Conservation (phyloP, 108 stramenopile genomes). For the Skeletonema menzelii region DNA sequence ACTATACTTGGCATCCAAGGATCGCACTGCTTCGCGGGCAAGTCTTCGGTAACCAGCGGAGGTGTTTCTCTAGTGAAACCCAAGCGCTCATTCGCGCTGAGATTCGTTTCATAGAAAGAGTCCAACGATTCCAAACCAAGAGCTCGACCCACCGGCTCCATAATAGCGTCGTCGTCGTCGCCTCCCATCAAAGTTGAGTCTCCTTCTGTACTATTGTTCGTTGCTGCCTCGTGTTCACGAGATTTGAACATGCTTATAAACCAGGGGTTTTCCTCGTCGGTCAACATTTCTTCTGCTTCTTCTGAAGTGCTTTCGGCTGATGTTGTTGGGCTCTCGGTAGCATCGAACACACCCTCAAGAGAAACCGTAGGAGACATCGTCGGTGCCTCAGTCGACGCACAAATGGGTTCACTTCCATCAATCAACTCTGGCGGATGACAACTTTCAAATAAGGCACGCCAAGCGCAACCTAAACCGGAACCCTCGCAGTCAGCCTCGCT, state of each 20-base stretch:
- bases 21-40: slow-evolving; percentile 36
- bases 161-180: slow-evolving; percentile 42
- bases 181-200: slow-evolving; percentile 6
- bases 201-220: slow-evolving; percentile 13
- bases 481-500: slow-evolving; percentile 51
- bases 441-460: slow-evolving; percentile 28
- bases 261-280: slow-evolving; percentile 29
- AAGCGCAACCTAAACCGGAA: slow-evolving; percentile 34
- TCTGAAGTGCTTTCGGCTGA: not conserved
- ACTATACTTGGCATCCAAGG: slow-evolving; percentile 43
- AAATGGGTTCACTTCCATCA: slow-evolving; percentile 60
- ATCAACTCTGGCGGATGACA: slow-evolving; percentile 63
- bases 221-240: slow-evolving; percentile 37
- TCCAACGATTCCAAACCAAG: slow-evolving; percentile 23
- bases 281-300: not conserved
- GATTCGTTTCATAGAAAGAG: slow-evolving; percentile 30
- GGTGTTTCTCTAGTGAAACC: slow-evolving; percentile 1
- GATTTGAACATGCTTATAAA: slow-evolving; percentile 52
- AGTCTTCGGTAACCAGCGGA: not conserved
- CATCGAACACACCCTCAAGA: slow-evolving; percentile 31
- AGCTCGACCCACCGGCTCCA: slow-evolving; percentile 3
- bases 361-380: slow-evolving; percentile 54
- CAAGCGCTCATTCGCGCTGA: slow-evolving; percentile 15
- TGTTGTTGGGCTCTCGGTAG: slow-evolving; percentile 47
- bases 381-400: slow-evolving; percentile 48